These are phyloP conservation scores for Pseudocercospora pini-densiflorae DNA, from an alignment of 2,329 filamentous ascomycete species.

Conservation along the genomic window DNA sequence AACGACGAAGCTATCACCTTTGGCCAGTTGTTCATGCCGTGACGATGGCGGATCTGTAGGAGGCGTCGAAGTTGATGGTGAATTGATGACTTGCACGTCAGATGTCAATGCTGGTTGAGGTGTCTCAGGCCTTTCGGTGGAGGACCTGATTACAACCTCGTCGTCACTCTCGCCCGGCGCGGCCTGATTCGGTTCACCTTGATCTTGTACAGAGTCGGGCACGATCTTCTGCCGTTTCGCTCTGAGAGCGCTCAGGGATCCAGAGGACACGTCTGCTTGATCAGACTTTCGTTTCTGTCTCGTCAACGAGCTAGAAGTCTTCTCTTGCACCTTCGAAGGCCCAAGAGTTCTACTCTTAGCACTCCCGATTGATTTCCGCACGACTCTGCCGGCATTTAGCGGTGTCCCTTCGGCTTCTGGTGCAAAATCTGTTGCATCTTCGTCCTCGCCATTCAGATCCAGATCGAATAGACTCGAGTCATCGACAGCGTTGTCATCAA, in stretches of 20 bases:
- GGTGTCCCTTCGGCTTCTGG: conserved; percentile 73
- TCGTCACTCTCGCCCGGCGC: conserved; percentile 8
- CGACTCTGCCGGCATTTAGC: conserved; percentile 52
- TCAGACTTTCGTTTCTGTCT: conserved; percentile 39
- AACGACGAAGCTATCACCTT: conserved; percentile 24
- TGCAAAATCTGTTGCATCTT: conserved; percentile 53
- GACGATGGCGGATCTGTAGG: conserved; percentile 35
- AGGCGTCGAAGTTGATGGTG: conserved; percentile 42
- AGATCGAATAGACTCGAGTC: conserved; percentile 37
- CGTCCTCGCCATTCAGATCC: conserved; percentile 34
- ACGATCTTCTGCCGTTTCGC: conserved; percentile 27
- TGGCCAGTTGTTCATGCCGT: conserved; percentile 36
- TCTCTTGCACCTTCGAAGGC: conserved; percentile 4
- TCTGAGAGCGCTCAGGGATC: conserved; percentile 26
- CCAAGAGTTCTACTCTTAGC: background rate
- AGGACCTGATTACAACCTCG: conserved; percentile 17
- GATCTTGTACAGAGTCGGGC: background rate
- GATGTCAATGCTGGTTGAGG: conserved; percentile 28
- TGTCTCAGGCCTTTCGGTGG: conserved; percentile 28
- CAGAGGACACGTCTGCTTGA: conserved; percentile 26
- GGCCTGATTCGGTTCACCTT: background rate
- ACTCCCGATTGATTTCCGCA: conserved; percentile 14
- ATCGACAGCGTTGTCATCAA: conserved; percentile 47
- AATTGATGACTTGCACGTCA: conserved; percentile 39
- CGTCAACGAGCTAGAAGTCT: conserved; percentile 19